Evolutionary conservation across 2,329 filamentous ascomycete species (phyloP).

Genomic region (Colletotrichum spinosum): DNA sequence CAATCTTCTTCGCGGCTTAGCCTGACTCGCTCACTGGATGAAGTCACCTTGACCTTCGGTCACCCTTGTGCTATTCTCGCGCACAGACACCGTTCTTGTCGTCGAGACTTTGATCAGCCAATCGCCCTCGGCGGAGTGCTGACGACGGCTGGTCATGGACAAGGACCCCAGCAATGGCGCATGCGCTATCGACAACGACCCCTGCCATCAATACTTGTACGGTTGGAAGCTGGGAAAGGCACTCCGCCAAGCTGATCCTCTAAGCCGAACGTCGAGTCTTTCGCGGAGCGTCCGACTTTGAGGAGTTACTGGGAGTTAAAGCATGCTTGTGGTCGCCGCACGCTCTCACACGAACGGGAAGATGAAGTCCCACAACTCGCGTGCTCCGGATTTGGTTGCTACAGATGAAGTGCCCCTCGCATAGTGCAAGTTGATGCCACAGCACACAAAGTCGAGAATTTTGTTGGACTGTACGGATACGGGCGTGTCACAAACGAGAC

Average conservation of each 20-base stretch:
- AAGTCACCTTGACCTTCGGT: conserved; percentile 10
- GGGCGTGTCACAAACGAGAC: too few species aligned
- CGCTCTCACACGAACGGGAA: conserved; percentile 18
- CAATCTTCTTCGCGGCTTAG: conserved; percentile 9
- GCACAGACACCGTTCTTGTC: conserved; percentile 37
- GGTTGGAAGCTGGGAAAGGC: conserved; percentile 28
- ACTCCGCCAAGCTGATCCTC: conserved; percentile 20
- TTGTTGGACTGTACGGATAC: too few species aligned
- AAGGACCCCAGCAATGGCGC: conserved; percentile 24
- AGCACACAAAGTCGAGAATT: too few species aligned
- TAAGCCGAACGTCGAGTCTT: conserved; percentile 26
- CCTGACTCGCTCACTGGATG: conserved; percentile 27
- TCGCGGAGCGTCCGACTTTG: conserved; percentile 23
- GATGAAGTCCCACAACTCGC: conserved; percentile 18
- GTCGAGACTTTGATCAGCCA: conserved; percentile 26
- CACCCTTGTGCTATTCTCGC: background rate
- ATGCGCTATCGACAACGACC: conserved; percentile 30
- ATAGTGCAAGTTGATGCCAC: background rate
- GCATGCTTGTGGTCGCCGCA: conserved; percentile 14
- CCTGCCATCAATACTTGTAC: conserved; percentile 20
- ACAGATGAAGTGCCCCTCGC: conserved; percentile 9
- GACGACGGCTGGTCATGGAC: conserved; percentile 21
- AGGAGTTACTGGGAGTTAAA: background rate
- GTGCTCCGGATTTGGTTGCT: conserved; percentile 11
- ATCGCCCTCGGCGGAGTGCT: conserved; percentile 23